Conservation (phyloP, 2,329 filamentous ascomycete genomes). For the Pyrenophora graminea region DNA sequence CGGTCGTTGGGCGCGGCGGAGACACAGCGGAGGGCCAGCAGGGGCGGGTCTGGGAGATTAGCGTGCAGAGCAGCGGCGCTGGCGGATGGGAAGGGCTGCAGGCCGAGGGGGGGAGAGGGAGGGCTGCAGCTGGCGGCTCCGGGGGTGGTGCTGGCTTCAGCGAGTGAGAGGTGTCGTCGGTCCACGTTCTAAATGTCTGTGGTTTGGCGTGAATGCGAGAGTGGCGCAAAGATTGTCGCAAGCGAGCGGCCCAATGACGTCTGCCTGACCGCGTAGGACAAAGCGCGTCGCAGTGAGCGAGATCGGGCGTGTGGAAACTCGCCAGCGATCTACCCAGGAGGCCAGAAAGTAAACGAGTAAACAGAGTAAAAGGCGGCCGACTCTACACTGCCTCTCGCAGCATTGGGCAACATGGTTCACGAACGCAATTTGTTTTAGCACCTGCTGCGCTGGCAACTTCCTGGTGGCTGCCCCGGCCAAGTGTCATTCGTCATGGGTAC, state of each 20-base stretch:
- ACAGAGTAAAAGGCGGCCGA: too few relatives aligned
- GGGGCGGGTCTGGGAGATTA: slow-evolving; percentile 17
- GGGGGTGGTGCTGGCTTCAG: slow-evolving; percentile 5
- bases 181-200: slow-evolving; percentile 39
- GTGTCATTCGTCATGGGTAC: not conserved
- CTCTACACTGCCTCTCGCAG: too few relatives aligned
- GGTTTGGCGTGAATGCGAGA: slow-evolving; percentile 25
- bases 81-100: slow-evolving; percentile 12
- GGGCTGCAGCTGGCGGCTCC: slow-evolving; percentile 19
- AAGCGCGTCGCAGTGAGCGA: not conserved
- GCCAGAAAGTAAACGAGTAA: too few relatives aligned
- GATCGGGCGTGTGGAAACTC: too few relatives aligned
- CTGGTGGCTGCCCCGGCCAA: not conserved
- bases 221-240: slow-evolving; percentile 29
- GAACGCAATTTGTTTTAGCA: not conserved
- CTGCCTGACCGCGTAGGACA: slow-evolving; percentile 14
- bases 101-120: slow-evolving; percentile 11
- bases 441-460: slow-evolving; percentile 4
- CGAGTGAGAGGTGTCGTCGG: slow-evolving; percentile 28
- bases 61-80: slow-evolving; percentile 22
- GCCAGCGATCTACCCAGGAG: too few relatives aligned
- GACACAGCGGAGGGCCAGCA: slow-evolving; percentile 26
- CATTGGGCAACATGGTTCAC: not conserved
- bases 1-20: slow-evolving; percentile 27
- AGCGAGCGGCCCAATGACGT: slow-evolving; percentile 36